Conservation (phyloP, 2,329 filamentous ascomycete species). For the Blastomyces silverae region DNA sequence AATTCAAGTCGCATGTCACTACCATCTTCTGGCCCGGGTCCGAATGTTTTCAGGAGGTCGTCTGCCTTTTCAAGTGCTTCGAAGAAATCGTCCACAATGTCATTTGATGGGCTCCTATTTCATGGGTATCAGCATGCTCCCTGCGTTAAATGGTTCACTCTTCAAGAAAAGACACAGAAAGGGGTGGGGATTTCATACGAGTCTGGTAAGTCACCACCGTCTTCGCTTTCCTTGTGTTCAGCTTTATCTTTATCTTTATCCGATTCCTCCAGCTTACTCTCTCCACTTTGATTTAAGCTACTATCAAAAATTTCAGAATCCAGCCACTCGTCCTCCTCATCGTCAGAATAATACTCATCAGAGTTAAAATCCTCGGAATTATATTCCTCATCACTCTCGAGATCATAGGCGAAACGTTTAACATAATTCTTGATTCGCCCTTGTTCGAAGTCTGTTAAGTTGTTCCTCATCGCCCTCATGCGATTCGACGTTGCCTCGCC, state of each 20-base stretch:
- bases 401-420: constrained; percentile 19
- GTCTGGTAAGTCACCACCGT: background rate
- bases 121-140: background rate
- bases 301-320: constrained; percentile 14
- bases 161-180: background rate
- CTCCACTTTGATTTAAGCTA: constrained; percentile 12
- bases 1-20: constrained; percentile 24
- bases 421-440: constrained; percentile 21
- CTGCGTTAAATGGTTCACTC: no score
- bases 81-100: background rate
- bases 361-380: constrained; percentile 21
- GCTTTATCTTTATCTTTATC: background rate
- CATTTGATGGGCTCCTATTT: background rate
- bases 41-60: constrained; percentile 13
- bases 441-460: constrained; percentile 23
- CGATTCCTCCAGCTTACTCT: constrained; percentile 14
- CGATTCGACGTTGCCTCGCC: constrained; percentile 15
- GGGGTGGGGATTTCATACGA: constrained; percentile 8
- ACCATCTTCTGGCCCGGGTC: constrained; percentile 13
- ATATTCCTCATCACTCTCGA: constrained; percentile 28
- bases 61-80: constrained; percentile 9
- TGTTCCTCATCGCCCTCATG: constrained; percentile 12
- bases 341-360: constrained; percentile 19
- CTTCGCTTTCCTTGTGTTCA: background rate
- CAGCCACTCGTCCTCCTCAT: constrained; percentile 19